Conservation (phyloP, 306 rosid genomes). For the Betula pendula region DNA sequence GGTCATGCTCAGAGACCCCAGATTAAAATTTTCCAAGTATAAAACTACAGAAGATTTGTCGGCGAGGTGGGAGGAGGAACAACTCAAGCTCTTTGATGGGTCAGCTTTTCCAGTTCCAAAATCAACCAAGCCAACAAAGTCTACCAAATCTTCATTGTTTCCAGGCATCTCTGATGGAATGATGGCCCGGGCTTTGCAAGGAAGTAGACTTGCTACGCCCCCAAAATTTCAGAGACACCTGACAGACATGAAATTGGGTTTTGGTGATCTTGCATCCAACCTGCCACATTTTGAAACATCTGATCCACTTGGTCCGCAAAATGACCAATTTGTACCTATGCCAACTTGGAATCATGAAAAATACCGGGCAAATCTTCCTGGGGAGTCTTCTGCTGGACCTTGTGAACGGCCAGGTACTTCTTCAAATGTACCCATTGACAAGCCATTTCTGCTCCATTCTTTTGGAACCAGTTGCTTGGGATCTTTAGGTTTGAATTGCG, state of each 20-base stretch:
- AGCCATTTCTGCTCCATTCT: conserved; percentile 74
- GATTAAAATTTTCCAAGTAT: conserved; percentile 75
- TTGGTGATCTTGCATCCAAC: conserved; percentile 63
- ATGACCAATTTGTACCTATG: conserved; percentile 56
- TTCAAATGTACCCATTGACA: conserved; percentile 56
- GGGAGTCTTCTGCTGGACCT: conserved; percentile 68
- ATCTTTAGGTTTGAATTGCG: conserved; percentile 65
- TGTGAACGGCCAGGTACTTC: conserved; percentile 78
- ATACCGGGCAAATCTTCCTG: conserved; percentile 49
- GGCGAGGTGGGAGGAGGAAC: conserved; percentile 95
- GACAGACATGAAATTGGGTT: conserved; percentile 95
- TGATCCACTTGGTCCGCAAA: conserved; percentile 55
- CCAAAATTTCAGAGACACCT: conserved; percentile 82
- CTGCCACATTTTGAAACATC: conserved; percentile 56
- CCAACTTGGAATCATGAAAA: conserved; percentile 70
- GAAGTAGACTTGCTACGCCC: conserved; percentile 73
- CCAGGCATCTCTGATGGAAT: conserved; percentile 90
- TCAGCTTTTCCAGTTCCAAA: conserved; percentile 57
- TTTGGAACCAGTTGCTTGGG: conserved; percentile 64
- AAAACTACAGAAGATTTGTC: conserved; percentile 76
- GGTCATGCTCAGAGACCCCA: conserved; percentile 81
- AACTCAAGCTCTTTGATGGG: conserved; percentile 77
- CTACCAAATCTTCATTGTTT: conserved; percentile 62
- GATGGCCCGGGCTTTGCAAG: conserved; percentile 97
- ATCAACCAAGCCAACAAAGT: conserved; percentile 55